These are phyloP conservation scores for Cryphonectria carpinicola DNA, from an alignment of 2,329 filamentous ascomycete species.

Conservation along the genomic window DNA sequence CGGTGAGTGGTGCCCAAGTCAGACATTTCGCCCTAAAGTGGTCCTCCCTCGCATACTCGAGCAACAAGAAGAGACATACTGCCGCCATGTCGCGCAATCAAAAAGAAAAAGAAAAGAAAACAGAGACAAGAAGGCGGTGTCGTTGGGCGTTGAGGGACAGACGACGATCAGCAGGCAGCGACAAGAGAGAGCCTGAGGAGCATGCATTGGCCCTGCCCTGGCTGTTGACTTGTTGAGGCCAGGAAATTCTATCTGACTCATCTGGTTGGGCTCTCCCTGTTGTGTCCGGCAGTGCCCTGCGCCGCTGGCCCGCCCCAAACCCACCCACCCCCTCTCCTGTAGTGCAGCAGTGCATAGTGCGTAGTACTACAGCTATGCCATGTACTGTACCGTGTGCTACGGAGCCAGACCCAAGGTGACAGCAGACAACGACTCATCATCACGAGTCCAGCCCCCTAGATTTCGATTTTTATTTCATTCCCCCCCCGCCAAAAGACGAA, in stretches of 20 bases:
- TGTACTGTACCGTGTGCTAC: too few species aligned
- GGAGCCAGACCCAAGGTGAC: too few species aligned
- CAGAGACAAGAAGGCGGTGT: not conserved
- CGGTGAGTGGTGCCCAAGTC: not conserved
- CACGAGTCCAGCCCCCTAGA: not conserved
- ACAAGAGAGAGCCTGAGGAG: not conserved
- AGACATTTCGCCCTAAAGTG: not conserved
- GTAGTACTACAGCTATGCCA: too few species aligned
- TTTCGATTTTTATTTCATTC: not conserved
- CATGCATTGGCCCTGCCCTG: not conserved
- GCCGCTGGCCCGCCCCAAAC: too few species aligned
- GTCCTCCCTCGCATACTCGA: not conserved
- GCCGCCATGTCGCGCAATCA: not conserved
- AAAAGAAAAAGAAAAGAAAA: not conserved
- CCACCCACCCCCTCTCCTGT: not conserved
- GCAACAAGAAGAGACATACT: not conserved
- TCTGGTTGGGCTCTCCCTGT: not conserved
- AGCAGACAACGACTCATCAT: not conserved
- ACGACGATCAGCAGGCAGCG: not conserved
- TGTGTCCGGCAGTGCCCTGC: not conserved
- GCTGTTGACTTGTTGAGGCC: not conserved
- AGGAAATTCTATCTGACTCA: not conserved
- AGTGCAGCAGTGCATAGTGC: not conserved
- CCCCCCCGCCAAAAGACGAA: too few species aligned
- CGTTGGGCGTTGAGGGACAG: conserved; percentile 1